Evolutionary conservation across 202 grass and related monocot species (phyloP), one percentile per base, ranked within the genome.

Genomic region (Panicum virgatum): DNA sequence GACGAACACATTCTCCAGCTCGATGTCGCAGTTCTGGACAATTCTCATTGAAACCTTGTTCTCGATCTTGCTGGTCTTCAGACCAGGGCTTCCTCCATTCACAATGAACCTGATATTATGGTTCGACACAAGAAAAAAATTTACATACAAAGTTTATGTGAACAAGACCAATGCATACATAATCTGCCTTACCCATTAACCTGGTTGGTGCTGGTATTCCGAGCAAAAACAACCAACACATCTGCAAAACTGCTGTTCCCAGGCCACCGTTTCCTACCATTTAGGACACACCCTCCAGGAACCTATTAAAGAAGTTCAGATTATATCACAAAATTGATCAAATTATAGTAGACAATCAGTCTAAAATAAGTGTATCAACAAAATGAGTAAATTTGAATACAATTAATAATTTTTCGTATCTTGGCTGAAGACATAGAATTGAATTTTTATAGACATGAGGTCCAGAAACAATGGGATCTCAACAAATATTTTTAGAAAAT

Each of bases 21-120:
- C 20, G 79, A 92, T 77, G 73, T 92, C 90, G 57, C 90, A 72
- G 85, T 92, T 92, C 72, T 92, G 90, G 57, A 92, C 83, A 9
- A 92, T 86, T 38, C 90, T 83, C 71, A 92, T 44, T 1, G 78
- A 83, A 37, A 86, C 72, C 69, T 92, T 92, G 68, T 92, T 87
- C 64, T 89, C 83, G 57, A 92, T 92, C 53, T 89, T 92, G 22
- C 44, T 77, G 43, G 84, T 58, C 54, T 60, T 89, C 42, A 92
- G 29, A 5, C 90, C 90, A 19, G 75, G 67, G 13, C 69, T 20
- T 22, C 86, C 80, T 60, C 71, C 71, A 20, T 92, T 82, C 46
- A 92, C 39, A 60, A 89, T 81, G 78, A 92, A 92, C 36, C 89
- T 91, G 82, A 8, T 23, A 62, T 44, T 39, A 22, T 8, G 1